Conservation (phyloP, 2,329 filamentous ascomycete genomes). For the Venturia oleaginea region DNA sequence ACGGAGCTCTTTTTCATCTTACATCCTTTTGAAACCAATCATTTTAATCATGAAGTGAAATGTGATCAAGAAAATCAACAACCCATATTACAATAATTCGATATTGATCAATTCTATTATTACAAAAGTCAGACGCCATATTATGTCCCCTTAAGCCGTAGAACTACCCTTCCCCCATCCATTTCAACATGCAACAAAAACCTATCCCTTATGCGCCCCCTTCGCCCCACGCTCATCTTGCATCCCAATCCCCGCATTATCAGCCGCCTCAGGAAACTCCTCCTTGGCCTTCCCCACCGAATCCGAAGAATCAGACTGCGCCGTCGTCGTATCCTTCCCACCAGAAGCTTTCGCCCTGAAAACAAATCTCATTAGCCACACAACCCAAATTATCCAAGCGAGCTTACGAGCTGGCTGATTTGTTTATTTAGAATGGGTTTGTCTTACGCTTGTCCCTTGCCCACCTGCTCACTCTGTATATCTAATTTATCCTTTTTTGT, state of each 20-base stretch:
- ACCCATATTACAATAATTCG: too few relatives aligned
- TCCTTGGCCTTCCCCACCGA: conserved; percentile 35
- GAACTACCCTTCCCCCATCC: too few relatives aligned
- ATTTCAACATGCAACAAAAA: not conserved
- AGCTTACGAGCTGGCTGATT: too few relatives aligned
- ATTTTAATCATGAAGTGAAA: too few relatives aligned
- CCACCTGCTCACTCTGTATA: not conserved
- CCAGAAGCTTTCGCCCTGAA: conserved; percentile 24
- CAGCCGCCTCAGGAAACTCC: conserved; percentile 39
- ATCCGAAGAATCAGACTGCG: conserved; percentile 28
- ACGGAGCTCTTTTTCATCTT: too few relatives aligned
- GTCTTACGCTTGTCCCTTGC: conserved; percentile 4
- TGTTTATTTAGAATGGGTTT: too few relatives aligned
- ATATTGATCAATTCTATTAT: too few relatives aligned
- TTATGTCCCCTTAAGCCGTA: not conserved
- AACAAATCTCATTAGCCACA: conserved; percentile 8
- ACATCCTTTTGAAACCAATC: too few relatives aligned
- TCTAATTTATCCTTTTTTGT: conserved; percentile 23
- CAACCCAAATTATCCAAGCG: too few relatives aligned
- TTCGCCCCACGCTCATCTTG: conserved; percentile 42
- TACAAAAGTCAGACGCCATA: not conserved
- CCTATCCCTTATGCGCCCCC: conserved; percentile 20
- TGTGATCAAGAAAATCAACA: too few relatives aligned
- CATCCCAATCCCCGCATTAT: conserved; percentile 37
- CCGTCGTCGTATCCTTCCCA: conserved; percentile 32